phyloP scores from a whole-genome alignment of 768 basidiomycete genomes.

The Panaeolus cyanescens region DNA sequence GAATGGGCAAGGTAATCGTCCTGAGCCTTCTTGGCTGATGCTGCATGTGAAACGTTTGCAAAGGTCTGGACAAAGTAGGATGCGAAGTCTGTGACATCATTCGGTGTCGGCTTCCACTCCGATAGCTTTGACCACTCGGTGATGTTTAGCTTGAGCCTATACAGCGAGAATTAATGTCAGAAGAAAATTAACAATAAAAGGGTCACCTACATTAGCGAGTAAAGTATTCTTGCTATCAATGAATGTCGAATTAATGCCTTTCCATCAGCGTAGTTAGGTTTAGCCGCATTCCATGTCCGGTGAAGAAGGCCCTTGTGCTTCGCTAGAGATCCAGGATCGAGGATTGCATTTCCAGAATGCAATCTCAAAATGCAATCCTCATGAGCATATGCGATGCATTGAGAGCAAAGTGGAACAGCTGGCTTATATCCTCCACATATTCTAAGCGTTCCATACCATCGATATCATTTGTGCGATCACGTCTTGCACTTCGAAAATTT shows the following conservation, averaged over 20 bases:
- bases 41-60: no score
- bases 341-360: constrained; percentile 20
- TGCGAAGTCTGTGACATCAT: background rate
- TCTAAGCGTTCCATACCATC: constrained; percentile 12
- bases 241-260: constrained; percentile 26
- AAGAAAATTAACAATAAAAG: no score
- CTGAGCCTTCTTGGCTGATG: no score
- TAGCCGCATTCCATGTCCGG: constrained; percentile 20
- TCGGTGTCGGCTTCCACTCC: background rate
- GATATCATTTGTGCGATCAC: constrained; percentile 17
- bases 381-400: constrained; percentile 19
- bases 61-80: no score
- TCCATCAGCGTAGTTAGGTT: constrained; percentile 25
- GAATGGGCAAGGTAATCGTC: constrained; percentile 12
- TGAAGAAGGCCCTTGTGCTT: constrained; percentile 22
- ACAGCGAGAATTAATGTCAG: background rate
- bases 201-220: no score
- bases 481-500: constrained; percentile 19
- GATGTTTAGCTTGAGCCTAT: background rate
- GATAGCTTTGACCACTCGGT: background rate
- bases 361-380: no score
- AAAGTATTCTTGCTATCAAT: constrained; percentile 22
- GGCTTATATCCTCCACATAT: constrained; percentile 13
- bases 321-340: constrained; percentile 21
- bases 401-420: constrained; percentile 22